Percentiles rank a stretch among this genome's conserved stretches.
Evolutionary conservation across 2,329 filamentous ascomycete species (phyloP).

Genomic region (Macrophomina pseudophaseolina): DNA sequence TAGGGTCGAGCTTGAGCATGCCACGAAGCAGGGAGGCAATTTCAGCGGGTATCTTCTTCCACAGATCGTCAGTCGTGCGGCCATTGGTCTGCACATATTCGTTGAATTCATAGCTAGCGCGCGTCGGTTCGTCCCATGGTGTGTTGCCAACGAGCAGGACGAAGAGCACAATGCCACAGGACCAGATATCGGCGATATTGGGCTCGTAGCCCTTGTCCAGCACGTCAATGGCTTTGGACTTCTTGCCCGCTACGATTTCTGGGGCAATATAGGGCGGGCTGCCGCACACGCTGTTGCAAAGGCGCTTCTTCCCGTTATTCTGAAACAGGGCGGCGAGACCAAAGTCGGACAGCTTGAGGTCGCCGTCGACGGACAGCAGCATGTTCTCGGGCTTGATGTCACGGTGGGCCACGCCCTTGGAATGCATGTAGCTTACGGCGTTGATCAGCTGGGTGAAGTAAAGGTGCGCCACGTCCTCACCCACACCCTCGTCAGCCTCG

Average conservation of each 20-base stretch:
- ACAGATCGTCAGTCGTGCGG: conserved; percentile 83
- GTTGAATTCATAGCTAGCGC: conserved; percentile 85
- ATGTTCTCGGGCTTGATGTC: conserved; percentile 85
- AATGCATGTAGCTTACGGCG: conserved; percentile 94
- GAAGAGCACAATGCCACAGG: conserved; percentile 96
- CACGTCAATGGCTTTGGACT: conserved; percentile 53
- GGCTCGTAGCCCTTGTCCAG: conserved; percentile 69
- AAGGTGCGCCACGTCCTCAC: conserved; percentile 91
- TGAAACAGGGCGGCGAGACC: conserved; percentile 93
- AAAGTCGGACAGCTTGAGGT: conserved; percentile 95
- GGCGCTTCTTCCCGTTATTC: conserved; percentile 81
- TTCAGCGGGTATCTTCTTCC: conserved; percentile 75
- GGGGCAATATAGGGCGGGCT: conserved; percentile 97
- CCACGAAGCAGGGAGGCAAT: conserved; percentile 84
- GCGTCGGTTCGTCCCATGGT: conserved; percentile 92
- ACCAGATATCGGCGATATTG: conserved; percentile 93
- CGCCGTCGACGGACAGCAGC: conserved; percentile 79
- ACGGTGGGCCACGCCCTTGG: conserved; percentile 90
- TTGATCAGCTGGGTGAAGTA: conserved; percentile 93
- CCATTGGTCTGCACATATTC: conserved; percentile 83
- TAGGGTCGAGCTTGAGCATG: conserved; percentile 84
- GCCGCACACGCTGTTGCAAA: conserved; percentile 88
- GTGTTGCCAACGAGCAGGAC: conserved; percentile 95
- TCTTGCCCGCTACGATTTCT: conserved; percentile 71
- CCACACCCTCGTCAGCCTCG: conserved; percentile 94